Percentiles rank a stretch among this genome's conserved stretches.
phyloP scores from a whole-genome alignment of 2,329 filamentous ascomycete genomes.

The Talaromyces rugulosus region DNA sequence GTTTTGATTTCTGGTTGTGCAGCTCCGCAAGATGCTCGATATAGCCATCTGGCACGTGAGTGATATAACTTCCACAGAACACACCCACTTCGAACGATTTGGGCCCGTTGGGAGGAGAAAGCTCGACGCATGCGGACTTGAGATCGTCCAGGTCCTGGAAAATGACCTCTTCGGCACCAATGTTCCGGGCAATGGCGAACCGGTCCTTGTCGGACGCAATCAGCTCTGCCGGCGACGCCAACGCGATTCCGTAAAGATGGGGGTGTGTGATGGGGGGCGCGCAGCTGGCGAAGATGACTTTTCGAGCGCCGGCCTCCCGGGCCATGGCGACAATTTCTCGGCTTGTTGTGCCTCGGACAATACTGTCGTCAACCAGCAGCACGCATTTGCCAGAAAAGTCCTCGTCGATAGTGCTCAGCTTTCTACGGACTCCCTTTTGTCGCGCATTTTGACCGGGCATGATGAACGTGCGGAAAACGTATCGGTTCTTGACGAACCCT shows the following conservation, averaged over 20 bases:
- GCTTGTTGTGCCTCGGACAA: constrained; percentile 81
- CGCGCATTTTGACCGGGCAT: constrained; percentile 77
- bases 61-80: constrained; percentile 84
- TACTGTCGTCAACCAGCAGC: constrained; percentile 81
- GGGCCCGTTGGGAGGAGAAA: constrained; percentile 53
- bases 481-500: constrained; percentile 85
- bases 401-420: constrained; percentile 79
- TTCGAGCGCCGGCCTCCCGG: constrained; percentile 73
- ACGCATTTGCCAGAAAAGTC: constrained; percentile 81
- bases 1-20: constrained; percentile 8
- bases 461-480: constrained; percentile 84
- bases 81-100: constrained; percentile 83
- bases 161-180: constrained; percentile 72
- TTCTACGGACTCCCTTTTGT: constrained; percentile 82
- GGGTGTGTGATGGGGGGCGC: constrained; percentile 78
- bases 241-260: constrained; percentile 63
- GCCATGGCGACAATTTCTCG: constrained; percentile 80
- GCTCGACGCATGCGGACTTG: constrained; percentile 71
- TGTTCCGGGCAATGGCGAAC: constrained; percentile 60
- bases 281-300: constrained; percentile 79
- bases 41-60: constrained; percentile 72
- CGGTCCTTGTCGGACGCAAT: constrained; percentile 65
- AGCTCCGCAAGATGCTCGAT: constrained; percentile 58
- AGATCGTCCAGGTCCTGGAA: constrained; percentile 75
- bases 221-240: constrained; percentile 64